A percentile compares a stretch with the other conserved stretches of the same genome.
Conservation (phyloP, 2,329 filamentous ascomycete genomes). For the Tolypocladium cylindrosporum region DNA sequence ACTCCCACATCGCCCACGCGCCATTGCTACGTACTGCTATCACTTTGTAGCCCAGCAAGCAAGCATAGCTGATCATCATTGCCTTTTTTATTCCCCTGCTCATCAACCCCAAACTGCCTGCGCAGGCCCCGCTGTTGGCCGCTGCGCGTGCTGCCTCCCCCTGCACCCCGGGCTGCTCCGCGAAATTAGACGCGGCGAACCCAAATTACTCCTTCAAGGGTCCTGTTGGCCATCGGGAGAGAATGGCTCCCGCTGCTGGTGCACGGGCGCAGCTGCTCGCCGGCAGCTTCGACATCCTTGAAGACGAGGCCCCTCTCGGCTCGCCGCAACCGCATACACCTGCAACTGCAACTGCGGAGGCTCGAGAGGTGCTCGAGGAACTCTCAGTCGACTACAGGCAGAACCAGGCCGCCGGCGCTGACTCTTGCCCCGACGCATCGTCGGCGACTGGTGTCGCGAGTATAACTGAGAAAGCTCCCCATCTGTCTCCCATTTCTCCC, state of each 20-base stretch:
- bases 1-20: background rate
- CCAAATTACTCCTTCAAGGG: background rate
- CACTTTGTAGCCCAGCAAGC: background rate
- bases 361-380: slow-evolving; percentile 16
- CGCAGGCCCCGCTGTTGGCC: background rate
- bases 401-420: slow-evolving; percentile 11
- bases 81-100: background rate
- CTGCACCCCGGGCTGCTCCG: background rate
- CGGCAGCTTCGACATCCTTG: slow-evolving; percentile 5
- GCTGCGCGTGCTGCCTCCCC: background rate
- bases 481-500: slow-evolving; percentile 1
- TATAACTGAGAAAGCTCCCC: slow-evolving; percentile 1
- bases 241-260: background rate
- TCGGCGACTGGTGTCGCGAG: background rate
- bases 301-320: slow-evolving; percentile 1
- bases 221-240: background rate
- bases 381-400: slow-evolving; percentile 13
- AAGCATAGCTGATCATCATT: background rate
- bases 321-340: background rate
- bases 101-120: background rate
- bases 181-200: background rate
- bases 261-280: background rate
- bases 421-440: slow-evolving; percentile 3
- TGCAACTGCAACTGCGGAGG: background rate
- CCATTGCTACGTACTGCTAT: background rate